Percentiles rank a stretch among this genome's conserved stretches.
phyloP scores from a whole-genome alignment of 805 yeast species.

The Saturnispora mendoncae region DNA sequence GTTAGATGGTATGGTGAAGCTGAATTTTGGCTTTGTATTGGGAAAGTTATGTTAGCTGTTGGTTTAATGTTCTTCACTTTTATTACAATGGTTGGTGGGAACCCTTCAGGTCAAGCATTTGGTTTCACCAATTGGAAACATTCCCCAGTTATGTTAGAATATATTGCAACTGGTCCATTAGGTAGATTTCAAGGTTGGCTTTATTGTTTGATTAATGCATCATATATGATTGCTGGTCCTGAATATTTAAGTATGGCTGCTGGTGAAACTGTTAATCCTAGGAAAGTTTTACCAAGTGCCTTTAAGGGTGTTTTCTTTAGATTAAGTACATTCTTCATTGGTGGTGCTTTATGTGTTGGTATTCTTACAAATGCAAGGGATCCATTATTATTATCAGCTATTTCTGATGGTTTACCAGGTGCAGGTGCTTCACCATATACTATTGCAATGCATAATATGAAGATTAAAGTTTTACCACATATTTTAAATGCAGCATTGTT shows the following conservation, averaged over 20 bases:
- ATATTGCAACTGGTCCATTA: conserved; percentile 30
- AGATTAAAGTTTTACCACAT: conserved; percentile 59
- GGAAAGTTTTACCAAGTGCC: conserved; percentile 38
- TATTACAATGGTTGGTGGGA: conserved; percentile 49
- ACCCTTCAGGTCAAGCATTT: conserved; percentile 41
- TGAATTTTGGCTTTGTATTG: conserved; percentile 40
- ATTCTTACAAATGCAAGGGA: conserved; percentile 36
- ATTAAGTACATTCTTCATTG: conserved; percentile 36
- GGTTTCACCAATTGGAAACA: conserved; percentile 45
- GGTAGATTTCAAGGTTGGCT: conserved; percentile 40
- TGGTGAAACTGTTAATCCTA: conserved; percentile 37
- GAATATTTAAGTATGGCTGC: conserved; percentile 40
- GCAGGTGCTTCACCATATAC: conserved; percentile 66
- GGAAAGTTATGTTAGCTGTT: conserved; percentile 38
- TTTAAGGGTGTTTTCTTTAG: conserved; percentile 38
- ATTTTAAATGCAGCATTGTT: conserved; percentile 68
- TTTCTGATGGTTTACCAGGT: conserved; percentile 31
- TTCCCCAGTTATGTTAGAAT: conserved; percentile 23
- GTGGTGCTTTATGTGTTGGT: conserved; percentile 42
- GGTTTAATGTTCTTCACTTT: conserved; percentile 43
- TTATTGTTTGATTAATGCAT: conserved; percentile 51
- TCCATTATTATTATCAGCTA: conserved; percentile 28
- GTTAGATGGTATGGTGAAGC: conserved; percentile 44
- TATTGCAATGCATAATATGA: conserved; percentile 62
- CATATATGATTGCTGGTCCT: conserved; percentile 64